Base-by-base conservation (phyloP, 345 rosid species). In the Viola odorata region DNA sequence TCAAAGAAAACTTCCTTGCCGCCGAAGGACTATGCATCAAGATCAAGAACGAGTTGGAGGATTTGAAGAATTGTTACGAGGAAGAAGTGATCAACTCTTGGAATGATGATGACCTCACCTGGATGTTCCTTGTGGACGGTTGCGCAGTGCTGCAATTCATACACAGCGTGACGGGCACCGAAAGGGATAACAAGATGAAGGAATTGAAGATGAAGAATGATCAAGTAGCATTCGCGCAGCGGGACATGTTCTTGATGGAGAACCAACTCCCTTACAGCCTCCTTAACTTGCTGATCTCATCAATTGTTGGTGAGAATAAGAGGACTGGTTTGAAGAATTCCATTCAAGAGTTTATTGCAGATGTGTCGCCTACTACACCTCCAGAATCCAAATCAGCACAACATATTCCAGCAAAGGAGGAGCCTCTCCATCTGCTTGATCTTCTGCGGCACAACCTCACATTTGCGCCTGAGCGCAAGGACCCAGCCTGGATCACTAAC, bases 201-300 rank as follows among this genome's bases (percentile, higher is more conserved):
- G 3, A n/a, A n/a, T 7, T 12, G 39, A 14, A 12, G 3, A 53
- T 68, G 4, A 53, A 60, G 32, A 38, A 8, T 12, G 40, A 57
- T 15, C 15, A 14, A 8, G 16, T 16, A 6, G 66, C 55, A 12
- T 54, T 49, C 12, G 65, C 41, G 3, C 36, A 32, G 0, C 50
- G 44, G 10, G 80, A 76, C 41, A 12, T 76, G 53, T 56, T 76
- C 47, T 58, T 72, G 65, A 58, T 72, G 0, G 77, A 76, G 50
- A 73, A 73, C 12, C 70, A 77, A 38, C 23, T 69, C n/a, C 81
- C 78, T 17, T 77, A 32, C 10, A 7, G 5, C 0, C 32, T 76
- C 13, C 66, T 76, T 1, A 15, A 14, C 14, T 15, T 73, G 53
- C 41, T 44, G 14, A 16, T 9, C 12, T 5, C 37, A 1, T 4